Evolutionary conservation across 768 basidiomycete species (phyloP), one percentile per base, ranked within the genome.

Genomic region (Xanthoconium purpureum): DNA sequence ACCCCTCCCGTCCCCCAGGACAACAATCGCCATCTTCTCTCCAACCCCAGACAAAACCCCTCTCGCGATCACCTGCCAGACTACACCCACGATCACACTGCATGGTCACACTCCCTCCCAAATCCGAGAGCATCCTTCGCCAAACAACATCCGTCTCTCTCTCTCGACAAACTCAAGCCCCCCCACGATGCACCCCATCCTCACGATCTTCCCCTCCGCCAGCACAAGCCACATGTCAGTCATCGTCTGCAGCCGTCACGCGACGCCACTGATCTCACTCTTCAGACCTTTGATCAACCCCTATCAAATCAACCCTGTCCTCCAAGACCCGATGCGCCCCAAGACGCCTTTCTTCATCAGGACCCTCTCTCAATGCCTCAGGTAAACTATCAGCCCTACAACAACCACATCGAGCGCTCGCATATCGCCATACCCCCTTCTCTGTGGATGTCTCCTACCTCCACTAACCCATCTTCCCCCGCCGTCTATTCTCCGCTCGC

Each of bases 391-490:
- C 60, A 66, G 1, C 54, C 62, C 43, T 71, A 70, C 55, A 59
- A 51, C 52, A 57, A 66, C 52, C 63, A 76, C 61, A 69, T 73
- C 66, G 83, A 85, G 63, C 83, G 80, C 64, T 78, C 79, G 46
- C 74, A 76, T 58, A 64, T 77, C 35, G 80, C 81, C 53, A 74
- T 91, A 43, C 87, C 85, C 46, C 88, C 90, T 4, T 89, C 89
- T 39, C 73, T 91, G 39, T 92, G 89, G 90, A 91, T 92, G 90
- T 90, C 90, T 13, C 81, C 89, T 46, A 74, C 82, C 6, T 79
- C 80, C 39, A 69, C 82, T 10, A 70, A 80, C 14, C 73, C 80
- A 5, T 67, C 78, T 20, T 74, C 80, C 30, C 74, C 80, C 8
- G 67, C 76, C 57, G 60, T 69, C 48, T 75, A 75, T 63, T 70